phyloP scores from a whole-genome alignment of 306 rosid genomes.

The Gynostemma pentaphyllum region DNA sequence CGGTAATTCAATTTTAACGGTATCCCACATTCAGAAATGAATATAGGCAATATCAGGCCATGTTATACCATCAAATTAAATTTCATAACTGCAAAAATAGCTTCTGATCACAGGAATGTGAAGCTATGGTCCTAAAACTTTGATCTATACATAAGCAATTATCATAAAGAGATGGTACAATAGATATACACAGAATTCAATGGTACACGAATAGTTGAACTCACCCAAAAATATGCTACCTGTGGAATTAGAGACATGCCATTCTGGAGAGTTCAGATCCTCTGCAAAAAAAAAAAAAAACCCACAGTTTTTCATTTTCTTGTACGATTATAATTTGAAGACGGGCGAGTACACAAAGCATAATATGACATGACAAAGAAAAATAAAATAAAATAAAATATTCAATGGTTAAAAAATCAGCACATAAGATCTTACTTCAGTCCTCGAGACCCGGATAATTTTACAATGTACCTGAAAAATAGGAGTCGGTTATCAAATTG shows the following conservation, averaged over 20 bases:
- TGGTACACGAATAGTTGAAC: not conserved
- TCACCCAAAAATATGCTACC: slow-evolving; percentile 4
- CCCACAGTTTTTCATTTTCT: too few relatives aligned
- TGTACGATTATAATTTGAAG: too few relatives aligned
- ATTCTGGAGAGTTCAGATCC: not conserved
- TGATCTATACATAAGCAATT: not conserved
- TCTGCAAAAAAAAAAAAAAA: too few relatives aligned
- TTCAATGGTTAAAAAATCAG: too few relatives aligned
- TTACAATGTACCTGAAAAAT: slow-evolving; percentile 3
- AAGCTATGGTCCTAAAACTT: not conserved
- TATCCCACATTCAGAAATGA: too few relatives aligned
- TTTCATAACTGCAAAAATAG: too few relatives aligned
- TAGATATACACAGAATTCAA: not conserved
- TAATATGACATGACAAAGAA: too few relatives aligned
- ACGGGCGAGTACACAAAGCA: too few relatives aligned
- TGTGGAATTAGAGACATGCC: not conserved
- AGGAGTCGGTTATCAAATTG: not conserved
- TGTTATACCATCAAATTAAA: too few relatives aligned
- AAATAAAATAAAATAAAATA: too few relatives aligned
- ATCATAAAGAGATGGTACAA: not conserved
- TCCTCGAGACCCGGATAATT: not conserved
- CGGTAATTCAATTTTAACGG: too few relatives aligned
- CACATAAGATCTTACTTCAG: slow-evolving; percentile 2
- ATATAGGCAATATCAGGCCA: too few relatives aligned
- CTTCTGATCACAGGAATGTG: not conserved